Evolutionary conservation across 345 rosid genomes (phyloP).

Genomic region (Alliaria petiolata): DNA sequence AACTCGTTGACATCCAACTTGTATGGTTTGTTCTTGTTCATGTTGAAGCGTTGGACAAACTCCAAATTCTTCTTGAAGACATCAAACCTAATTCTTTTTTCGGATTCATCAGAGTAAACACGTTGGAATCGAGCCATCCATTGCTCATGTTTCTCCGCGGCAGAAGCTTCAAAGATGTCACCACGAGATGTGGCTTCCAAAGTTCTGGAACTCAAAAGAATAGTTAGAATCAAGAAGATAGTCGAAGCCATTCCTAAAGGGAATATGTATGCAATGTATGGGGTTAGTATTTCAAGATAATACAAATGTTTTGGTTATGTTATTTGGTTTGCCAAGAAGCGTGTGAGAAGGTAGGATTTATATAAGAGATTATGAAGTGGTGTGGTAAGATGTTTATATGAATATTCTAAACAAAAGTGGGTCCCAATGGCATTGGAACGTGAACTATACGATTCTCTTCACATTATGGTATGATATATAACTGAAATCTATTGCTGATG

Average conservation of each 20-base stretch:
- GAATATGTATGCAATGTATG: not conserved
- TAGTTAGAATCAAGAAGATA: conserved; percentile 6
- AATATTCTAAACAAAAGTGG: not conserved
- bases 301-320: not conserved
- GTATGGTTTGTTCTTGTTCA: not conserved
- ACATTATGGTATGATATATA: not conserved
- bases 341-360: not conserved
- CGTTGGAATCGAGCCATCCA: conserved; percentile 40
- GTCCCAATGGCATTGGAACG: not conserved
- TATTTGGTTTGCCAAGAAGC: not conserved
- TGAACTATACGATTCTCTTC: not conserved
- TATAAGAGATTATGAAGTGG: conserved; percentile 7
- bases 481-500: not conserved
- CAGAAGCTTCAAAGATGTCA: conserved; percentile 28
- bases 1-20: too few relatives aligned
- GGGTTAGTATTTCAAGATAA: not conserved
- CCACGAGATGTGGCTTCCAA: conserved; percentile 5
- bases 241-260: not conserved
- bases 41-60: conserved; percentile 38
- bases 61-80: conserved; percentile 43
- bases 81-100: conserved; percentile 29
- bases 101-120: conserved; percentile 25
- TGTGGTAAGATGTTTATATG: not conserved
- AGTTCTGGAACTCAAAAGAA: not conserved
- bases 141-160: conserved; percentile 35